Percentiles rank a stretch among this genome's conserved stretches.
These are phyloP conservation scores for Penicillium brasilianum DNA, from an alignment of 2,329 filamentous ascomycete species.

Conservation along the genomic window DNA sequence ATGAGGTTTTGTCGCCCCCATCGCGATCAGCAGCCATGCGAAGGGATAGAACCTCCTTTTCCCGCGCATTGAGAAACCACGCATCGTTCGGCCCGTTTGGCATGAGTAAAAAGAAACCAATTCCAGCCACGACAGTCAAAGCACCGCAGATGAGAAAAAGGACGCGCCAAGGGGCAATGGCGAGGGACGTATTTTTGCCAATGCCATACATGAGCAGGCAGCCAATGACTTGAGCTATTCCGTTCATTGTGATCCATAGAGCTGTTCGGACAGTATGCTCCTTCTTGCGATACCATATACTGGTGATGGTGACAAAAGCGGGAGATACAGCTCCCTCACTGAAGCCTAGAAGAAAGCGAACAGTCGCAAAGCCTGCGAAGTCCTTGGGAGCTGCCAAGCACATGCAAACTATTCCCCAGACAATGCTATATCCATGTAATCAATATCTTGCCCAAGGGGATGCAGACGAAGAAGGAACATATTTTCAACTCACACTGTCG, in stretches of 20 bases:
- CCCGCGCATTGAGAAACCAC: background rate
- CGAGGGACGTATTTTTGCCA: constrained; percentile 49
- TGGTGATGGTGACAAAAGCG: background rate
- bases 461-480: background rate
- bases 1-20: background rate
- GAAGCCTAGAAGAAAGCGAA: background rate
- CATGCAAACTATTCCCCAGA: background rate
- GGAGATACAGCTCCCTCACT: background rate
- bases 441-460: background rate
- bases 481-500: constrained; percentile 45
- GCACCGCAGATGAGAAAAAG: constrained; percentile 59
- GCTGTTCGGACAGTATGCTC: background rate
- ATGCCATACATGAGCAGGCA: constrained; percentile 59
- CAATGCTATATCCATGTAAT: background rate
- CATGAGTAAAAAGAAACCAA: background rate
- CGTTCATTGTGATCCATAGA: background rate
- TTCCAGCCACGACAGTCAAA: constrained; percentile 49
- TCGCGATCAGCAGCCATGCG: background rate
- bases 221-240: constrained; percentile 52
- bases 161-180: constrained; percentile 53
- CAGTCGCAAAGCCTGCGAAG: background rate
- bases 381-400: background rate
- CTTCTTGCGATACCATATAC: background rate
- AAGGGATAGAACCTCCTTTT: background rate
- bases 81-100: background rate